phyloP scores from a whole-genome alignment of 2,329 filamentous ascomycete genomes.

The Talaromyces sp. region DNA sequence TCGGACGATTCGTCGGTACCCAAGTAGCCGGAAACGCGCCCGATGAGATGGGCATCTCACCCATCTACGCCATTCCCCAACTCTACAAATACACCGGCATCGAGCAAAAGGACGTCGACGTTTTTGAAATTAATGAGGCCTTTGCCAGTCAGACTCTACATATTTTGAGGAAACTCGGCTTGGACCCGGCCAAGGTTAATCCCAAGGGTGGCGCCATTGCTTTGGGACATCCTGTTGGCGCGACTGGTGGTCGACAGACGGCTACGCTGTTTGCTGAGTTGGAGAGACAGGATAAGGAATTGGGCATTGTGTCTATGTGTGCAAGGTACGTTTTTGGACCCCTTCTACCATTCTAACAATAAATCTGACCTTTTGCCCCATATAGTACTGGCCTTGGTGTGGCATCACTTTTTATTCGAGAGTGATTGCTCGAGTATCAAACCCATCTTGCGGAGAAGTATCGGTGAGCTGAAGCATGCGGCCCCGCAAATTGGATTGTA shows the following conservation, averaged over 20 bases:
- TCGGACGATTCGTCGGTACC: conserved; percentile 86
- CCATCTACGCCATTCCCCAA: conserved; percentile 63
- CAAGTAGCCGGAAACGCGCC: conserved; percentile 83
- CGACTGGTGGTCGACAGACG: conserved; percentile 80
- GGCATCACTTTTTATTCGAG: conserved; percentile 14
- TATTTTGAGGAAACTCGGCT: conserved; percentile 64
- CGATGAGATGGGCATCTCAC: conserved; percentile 83
- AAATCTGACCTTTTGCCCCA: neutral
- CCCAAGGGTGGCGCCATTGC: conserved; percentile 90
- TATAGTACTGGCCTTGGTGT: conserved; percentile 12
- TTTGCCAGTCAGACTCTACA: conserved; percentile 96
- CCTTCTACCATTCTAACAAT: neutral
- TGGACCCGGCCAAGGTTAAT: conserved; percentile 69
- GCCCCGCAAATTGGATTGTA: neutral
- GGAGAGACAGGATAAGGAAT: conserved; percentile 76
- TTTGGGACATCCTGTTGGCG: conserved; percentile 80
- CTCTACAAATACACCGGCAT: conserved; percentile 73
- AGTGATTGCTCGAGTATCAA: neutral
- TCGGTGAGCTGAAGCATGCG: neutral
- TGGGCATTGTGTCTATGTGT: conserved; percentile 85
- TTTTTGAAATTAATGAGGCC: conserved; percentile 91
- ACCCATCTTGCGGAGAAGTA: neutral
- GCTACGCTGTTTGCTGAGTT: conserved; percentile 85
- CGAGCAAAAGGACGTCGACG: conserved; percentile 73
- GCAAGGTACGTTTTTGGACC: conserved; percentile 42